Evolutionary conservation across 1,284 basidiomycete species (phyloP).

Genomic region (Papiliotrema fonsecae): DNA sequence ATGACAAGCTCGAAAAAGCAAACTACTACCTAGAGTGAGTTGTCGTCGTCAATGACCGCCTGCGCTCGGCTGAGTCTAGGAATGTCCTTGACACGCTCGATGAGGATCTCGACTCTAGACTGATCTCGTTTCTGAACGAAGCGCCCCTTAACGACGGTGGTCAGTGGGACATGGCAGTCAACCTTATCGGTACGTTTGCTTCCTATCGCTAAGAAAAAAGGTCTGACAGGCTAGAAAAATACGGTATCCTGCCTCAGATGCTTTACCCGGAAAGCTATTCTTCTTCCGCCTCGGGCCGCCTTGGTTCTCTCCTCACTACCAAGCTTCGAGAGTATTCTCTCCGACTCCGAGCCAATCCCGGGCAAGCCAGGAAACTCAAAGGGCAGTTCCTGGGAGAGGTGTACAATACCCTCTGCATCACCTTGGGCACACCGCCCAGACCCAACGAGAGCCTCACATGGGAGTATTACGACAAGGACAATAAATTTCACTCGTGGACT

Average conservation of each 20-base stretch:
- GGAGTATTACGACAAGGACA: slow-evolving; percentile 80
- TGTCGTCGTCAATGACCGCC: no score
- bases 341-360: slow-evolving; percentile 57
- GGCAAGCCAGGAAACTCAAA: slow-evolving; percentile 57
- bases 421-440: slow-evolving; percentile 75
- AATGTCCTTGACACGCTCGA: slow-evolving; percentile 72
- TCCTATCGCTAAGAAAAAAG: slow-evolving; percentile 1
- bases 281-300: slow-evolving; percentile 65
- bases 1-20: slow-evolving; percentile 89
- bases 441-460: slow-evolving; percentile 70
- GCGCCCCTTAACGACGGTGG: slow-evolving; percentile 87
- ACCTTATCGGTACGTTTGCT: slow-evolving; percentile 58
- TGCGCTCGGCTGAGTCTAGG: slow-evolving; percentile 20
- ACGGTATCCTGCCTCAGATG: slow-evolving; percentile 75
- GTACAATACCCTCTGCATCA: slow-evolving; percentile 79
- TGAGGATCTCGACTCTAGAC: slow-evolving; percentile 72
- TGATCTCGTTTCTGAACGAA: slow-evolving; percentile 68
- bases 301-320: slow-evolving; percentile 76
- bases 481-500: slow-evolving; percentile 66
- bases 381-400: slow-evolving; percentile 77
- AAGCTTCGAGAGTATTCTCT: slow-evolving; percentile 89
- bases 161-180: slow-evolving; percentile 93
- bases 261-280: slow-evolving; percentile 83
- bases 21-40: slow-evolving; percentile 83
- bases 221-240: slow-evolving; percentile 52